These are phyloP conservation scores for Immersiella caudata DNA, from an alignment of 495 filamentous ascomycete species.

Conservation along the genomic window DNA sequence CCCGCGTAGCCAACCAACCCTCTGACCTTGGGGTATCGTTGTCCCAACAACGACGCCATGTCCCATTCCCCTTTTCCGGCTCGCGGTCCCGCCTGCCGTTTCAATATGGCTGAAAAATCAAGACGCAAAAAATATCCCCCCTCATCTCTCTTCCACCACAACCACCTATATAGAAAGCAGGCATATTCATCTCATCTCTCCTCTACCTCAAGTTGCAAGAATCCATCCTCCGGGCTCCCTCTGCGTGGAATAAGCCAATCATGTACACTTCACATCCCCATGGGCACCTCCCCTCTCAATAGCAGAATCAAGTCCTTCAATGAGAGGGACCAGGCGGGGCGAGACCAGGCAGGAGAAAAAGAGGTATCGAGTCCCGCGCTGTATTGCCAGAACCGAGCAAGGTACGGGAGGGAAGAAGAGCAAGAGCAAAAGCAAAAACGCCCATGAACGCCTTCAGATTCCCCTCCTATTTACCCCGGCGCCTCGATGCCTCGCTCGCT, in stretches of 20 bases:
- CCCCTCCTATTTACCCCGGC: not conserved
- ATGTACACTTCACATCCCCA: not conserved
- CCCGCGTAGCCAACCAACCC: not conserved
- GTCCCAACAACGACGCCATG: not conserved
- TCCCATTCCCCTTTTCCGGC: conserved; percentile 3
- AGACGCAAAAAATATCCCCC: not conserved
- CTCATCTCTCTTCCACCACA: not conserved
- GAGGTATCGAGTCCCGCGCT: conserved; percentile 8
- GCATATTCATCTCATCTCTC: not conserved
- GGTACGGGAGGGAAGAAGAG: not conserved
- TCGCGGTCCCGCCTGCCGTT: not conserved
- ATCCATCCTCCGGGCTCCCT: not conserved
- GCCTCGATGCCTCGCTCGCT: not conserved
- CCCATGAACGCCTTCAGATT: conserved; percentile 15
- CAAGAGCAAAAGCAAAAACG: conserved; percentile 9
- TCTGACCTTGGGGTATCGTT: not conserved
- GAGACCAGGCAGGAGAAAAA: not conserved
- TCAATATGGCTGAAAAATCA: not conserved
- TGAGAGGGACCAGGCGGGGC: not conserved
- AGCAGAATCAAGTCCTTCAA: not conserved
- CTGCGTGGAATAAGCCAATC: not conserved
- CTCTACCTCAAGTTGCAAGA: not conserved
- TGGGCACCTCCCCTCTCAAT: not conserved
- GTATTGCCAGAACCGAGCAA: not conserved
- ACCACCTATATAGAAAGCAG: not conserved